Conservation (phyloP, 2,329 filamentous ascomycete genomes). For the Incumbomyces lentus region DNA sequence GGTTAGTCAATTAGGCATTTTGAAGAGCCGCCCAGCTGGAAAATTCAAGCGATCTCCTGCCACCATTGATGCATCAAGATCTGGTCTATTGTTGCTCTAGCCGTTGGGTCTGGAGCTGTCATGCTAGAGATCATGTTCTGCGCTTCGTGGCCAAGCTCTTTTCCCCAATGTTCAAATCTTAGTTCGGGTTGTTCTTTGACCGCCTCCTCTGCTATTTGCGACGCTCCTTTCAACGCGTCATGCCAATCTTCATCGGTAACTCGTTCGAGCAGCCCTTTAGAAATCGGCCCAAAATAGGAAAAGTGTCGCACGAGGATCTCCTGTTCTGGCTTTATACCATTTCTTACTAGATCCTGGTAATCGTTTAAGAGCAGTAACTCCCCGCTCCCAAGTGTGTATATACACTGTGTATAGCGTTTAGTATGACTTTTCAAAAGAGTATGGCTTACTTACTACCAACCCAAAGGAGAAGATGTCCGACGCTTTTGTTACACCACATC, state of each 20-base stretch:
- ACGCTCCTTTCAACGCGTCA: constrained; percentile 21
- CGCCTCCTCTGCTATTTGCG: constrained; percentile 20
- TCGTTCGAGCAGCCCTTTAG: constrained; percentile 23
- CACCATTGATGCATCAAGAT: constrained; percentile 27
- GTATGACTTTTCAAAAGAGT: constrained; percentile 14
- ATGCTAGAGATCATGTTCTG: constrained; percentile 28
- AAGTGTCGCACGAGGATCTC: constrained; percentile 27
- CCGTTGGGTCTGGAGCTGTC: constrained; percentile 25
- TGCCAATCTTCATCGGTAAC: constrained; percentile 23
- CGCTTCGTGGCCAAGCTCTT: constrained; percentile 22
- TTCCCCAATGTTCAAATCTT: constrained; percentile 24
- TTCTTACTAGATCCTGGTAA: constrained; percentile 19
- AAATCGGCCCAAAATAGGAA: constrained; percentile 26
- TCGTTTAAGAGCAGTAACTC: constrained; percentile 25
- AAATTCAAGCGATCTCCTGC: constrained; percentile 11
- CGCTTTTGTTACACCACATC: constrained; percentile 23
- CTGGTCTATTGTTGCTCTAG: constrained; percentile 26
- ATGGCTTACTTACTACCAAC: constrained; percentile 26
- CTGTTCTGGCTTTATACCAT: constrained; percentile 24
- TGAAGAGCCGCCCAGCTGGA: too few relatives aligned
- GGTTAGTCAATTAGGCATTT: too few relatives aligned
- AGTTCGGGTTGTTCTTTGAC: constrained; percentile 23
- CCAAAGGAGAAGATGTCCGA: constrained; percentile 32
- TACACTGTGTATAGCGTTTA: constrained; percentile 25
- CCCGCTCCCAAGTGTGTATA: constrained; percentile 26